phyloP scores from a whole-genome alignment of 768 basidiomycete species.

The Lentinula guzmanii region DNA sequence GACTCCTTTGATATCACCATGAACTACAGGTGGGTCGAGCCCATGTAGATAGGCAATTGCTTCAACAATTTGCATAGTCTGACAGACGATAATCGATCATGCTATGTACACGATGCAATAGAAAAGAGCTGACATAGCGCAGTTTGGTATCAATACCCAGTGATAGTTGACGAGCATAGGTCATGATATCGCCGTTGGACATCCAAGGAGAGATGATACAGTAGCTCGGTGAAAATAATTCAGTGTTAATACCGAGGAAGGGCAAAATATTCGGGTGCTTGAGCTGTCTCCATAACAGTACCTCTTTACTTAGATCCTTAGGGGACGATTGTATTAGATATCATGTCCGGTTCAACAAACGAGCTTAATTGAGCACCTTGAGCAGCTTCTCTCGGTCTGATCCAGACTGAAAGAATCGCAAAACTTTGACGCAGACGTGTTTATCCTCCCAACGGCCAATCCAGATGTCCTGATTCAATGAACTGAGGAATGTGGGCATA shows the following conservation, averaged over 20 bases:
- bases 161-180: conserved; percentile 17
- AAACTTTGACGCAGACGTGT: conserved; percentile 8
- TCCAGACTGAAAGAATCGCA: conserved; percentile 3
- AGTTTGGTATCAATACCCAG: conserved; percentile 13
- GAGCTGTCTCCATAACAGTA: conserved; percentile 23
- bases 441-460: background rate
- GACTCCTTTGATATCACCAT: conserved; percentile 37
- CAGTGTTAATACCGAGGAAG: conserved; percentile 20
- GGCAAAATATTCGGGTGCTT: conserved; percentile 24
- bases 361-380: background rate
- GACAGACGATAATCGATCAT: conserved; percentile 1
- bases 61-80: conserved; percentile 25
- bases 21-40: conserved; percentile 31
- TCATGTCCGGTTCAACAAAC: background rate
- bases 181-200: conserved; percentile 21
- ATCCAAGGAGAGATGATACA: conserved; percentile 36
- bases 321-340: background rate
- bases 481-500: background rate
- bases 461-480: conserved; percentile 5
- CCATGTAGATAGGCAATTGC: conserved; percentile 32
- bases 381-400: background rate
- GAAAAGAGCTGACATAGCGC: conserved; percentile 9
- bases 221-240: conserved; percentile 10
- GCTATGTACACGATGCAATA: conserved; percentile 21
- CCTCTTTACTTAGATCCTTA: conserved; percentile 14